A percentile compares a stretch with the other conserved stretches of the same genome.
phyloP scores from a whole-genome alignment of 1,139 yeast species.

The Nakaseomyces nivariensis region DNA sequence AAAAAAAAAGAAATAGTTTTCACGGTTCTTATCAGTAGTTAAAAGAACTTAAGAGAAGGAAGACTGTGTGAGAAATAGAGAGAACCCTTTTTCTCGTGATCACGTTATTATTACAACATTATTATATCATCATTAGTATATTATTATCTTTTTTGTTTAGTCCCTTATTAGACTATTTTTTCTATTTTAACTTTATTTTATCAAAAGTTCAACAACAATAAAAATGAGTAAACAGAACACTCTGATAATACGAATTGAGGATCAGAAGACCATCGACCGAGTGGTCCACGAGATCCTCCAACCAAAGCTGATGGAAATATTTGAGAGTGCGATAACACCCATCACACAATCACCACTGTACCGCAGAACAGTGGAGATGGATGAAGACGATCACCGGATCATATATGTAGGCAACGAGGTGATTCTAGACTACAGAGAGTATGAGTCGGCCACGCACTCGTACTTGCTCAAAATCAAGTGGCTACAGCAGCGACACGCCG shows the following conservation, averaged over 20 bases:
- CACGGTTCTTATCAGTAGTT: too few species aligned
- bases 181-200: not conserved
- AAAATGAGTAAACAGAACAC: slow-evolving; percentile 3
- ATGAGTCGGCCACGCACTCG: not conserved
- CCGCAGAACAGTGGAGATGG: slow-evolving; percentile 1
- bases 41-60: too few species aligned
- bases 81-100: too few species aligned
- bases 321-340: not conserved
- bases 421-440: slow-evolving; percentile 1
- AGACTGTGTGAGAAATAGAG: too few species aligned
- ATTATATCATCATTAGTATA: not conserved
- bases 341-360: not conserved
- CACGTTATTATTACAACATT: not conserved
- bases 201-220: not conserved
- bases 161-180: not conserved
- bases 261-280: not conserved
- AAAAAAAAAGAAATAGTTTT: too few species aligned
- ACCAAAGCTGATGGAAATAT: not conserved
- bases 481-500: not conserved
- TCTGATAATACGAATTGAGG: slow-evolving; percentile 1
- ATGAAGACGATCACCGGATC: not conserved
- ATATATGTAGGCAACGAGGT: not conserved
- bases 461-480: slow-evolving; percentile 1
- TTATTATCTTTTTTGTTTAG: not conserved
- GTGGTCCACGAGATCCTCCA: not conserved